Evolutionary conservation across 2,329 filamentous ascomycete species (phyloP).

Genomic region (Fusarium pseudoanthophilum): DNA sequence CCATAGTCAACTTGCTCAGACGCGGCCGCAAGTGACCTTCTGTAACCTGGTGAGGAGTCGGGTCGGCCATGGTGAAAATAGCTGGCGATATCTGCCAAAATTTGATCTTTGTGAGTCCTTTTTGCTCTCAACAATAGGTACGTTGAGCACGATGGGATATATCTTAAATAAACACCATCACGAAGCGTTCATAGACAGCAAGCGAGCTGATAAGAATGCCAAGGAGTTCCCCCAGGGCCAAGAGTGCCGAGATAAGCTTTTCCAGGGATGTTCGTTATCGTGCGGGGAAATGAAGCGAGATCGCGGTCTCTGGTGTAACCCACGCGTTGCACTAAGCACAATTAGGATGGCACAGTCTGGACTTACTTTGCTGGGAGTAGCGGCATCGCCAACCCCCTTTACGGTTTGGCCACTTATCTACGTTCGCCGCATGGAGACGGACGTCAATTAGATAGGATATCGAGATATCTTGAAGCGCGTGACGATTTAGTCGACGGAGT

Average conservation of each 20-base stretch:
- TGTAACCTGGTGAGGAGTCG: neutral
- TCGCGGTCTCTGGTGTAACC: neutral
- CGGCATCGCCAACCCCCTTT: neutral
- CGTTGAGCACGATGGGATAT: neutral
- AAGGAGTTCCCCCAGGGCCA: neutral
- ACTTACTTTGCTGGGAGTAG: neutral
- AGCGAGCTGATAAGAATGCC: neutral
- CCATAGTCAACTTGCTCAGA: conserved; percentile 1
- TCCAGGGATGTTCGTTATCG: neutral
- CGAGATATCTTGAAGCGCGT: neutral
- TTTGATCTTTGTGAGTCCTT: no score
- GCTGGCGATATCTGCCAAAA: neutral
- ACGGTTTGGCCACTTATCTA: neutral
- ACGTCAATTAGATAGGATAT: neutral
- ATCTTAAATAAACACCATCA: neutral
- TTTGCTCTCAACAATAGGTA: neutral
- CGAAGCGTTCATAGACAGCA: neutral
- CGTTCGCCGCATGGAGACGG: neutral
- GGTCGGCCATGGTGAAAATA: neutral
- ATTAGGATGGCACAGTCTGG: conserved; percentile 6
- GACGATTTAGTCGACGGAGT: neutral
- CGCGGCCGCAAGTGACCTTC: neutral
- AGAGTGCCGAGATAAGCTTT: neutral
- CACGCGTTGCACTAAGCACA: neutral
- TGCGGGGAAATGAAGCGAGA: neutral